Evolutionary conservation across 2,329 filamentous ascomycete species (phyloP), one percentile per base, ranked within the genome.

Genomic region (Clonostachys rosea): DNA sequence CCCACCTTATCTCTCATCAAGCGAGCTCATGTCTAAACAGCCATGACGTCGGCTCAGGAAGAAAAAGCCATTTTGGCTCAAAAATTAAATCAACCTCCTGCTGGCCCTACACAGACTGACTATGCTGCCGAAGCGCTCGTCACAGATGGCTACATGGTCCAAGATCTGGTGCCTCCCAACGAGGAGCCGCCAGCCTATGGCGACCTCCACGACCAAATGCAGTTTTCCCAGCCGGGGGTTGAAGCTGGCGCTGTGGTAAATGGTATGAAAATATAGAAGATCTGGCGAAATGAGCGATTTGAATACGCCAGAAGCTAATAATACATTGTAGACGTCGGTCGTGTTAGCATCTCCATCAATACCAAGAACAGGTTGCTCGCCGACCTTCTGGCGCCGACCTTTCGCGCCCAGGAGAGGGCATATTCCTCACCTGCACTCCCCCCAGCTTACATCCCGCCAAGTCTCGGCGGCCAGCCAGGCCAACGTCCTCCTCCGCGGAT

Each of bases 271-370:
- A 13, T 14, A n/a, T 40, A 18, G 4, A 36, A 20, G 24, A 30
- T 30, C 24, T 5, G 24, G 24, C 8, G 24, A 30, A 30, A 10
- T 30, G 24, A 30, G 24, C 24, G 24, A 30, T 30, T 30, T 30
- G 24, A 30, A 30, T 30, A 5, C 24, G 24, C 24, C 24, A 30
- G 7, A 30, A 10, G 24, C 24, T 30, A 30, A 30, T 10, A 1
- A 30, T 30, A 16, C 18, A 10, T 5, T 30, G 18, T 45, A 83
- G 87, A 80, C 50, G 86, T 91, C 67, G 89, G 89, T 20, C 81
- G 89, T 59, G 76, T 94, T 56, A 83, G 90, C 59, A 90, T 94
- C 68, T 84, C 83, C 52, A 89, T 94, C 66, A 83, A 86, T 59
- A 84, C 90, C 61, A 84, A 81, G 54, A 83, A 78, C 54, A 70